phyloP scores from a whole-genome alignment of 2,329 filamentous ascomycete genomes.

The Zarea fungicola region DNA sequence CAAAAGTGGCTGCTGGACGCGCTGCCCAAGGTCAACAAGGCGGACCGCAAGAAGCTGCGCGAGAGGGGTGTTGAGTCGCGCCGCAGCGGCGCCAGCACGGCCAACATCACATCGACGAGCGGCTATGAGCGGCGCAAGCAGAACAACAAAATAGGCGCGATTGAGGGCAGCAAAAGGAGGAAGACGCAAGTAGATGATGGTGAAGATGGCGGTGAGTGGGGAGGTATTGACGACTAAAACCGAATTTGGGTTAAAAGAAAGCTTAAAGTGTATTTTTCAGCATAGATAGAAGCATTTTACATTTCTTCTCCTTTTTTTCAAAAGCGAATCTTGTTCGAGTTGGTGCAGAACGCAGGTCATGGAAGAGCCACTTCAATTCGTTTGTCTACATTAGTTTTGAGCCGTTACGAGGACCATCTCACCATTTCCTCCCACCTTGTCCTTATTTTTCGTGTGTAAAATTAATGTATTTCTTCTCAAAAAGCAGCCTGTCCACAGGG shows the following conservation, averaged over 20 bases:
- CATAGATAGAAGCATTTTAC: too few relatives aligned
- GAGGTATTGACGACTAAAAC: slow-evolving; percentile 41
- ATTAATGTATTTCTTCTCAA: too few relatives aligned
- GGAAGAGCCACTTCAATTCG: too few relatives aligned
- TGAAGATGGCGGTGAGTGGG: slow-evolving; percentile 38
- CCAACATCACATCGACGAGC: slow-evolving; percentile 78
- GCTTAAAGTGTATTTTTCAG: too few relatives aligned
- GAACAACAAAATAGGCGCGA: slow-evolving; percentile 60
- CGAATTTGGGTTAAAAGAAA: background rate
- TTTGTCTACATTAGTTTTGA: too few relatives aligned
- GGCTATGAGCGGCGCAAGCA: slow-evolving; percentile 67
- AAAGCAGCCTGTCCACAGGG: too few relatives aligned
- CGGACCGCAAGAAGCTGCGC: slow-evolving; percentile 77
- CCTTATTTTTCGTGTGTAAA: too few relatives aligned
- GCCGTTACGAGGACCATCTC: too few relatives aligned
- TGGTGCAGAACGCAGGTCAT: too few relatives aligned
- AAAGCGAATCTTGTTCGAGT: too few relatives aligned
- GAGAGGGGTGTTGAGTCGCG: slow-evolving; percentile 74
- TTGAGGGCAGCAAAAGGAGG: slow-evolving; percentile 55
- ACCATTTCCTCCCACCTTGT: too few relatives aligned
- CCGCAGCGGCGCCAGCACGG: slow-evolving; percentile 33
- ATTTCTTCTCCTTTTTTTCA: too few relatives aligned
- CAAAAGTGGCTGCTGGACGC: slow-evolving; percentile 86
- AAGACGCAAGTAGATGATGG: slow-evolving; percentile 31
- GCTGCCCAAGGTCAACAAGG: slow-evolving; percentile 77